A percentile compares a stretch with the other conserved stretches of the same genome.
Evolutionary conservation across 176 grass and related monocot genomes (phyloP).

Genomic region (Paspalum vaginatum): DNA sequence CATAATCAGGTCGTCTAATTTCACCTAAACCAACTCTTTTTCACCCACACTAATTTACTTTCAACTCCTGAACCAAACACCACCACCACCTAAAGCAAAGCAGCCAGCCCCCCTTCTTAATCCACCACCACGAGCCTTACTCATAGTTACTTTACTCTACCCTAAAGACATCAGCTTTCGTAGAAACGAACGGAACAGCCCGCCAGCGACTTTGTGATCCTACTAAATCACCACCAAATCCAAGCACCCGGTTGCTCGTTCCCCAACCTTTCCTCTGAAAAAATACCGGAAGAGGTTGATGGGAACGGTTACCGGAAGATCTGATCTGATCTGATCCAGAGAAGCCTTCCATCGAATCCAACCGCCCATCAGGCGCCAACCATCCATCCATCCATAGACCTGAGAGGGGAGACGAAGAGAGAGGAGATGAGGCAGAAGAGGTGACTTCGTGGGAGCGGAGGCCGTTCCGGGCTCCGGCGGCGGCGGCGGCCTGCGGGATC

Average conservation of each 20-base stretch:
- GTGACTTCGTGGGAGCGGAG: neutral
- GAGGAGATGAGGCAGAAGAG: neutral
- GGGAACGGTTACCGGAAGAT: slow-evolving; percentile 37
- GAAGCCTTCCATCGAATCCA: slow-evolving; percentile 24
- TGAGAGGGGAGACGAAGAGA: neutral
- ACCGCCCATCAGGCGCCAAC: slow-evolving; percentile 9
- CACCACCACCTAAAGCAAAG: slow-evolving; percentile 8
- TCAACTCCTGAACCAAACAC: slow-evolving; percentile 15
- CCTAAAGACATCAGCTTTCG: slow-evolving; percentile 10
- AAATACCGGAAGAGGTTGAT: slow-evolving; percentile 63
- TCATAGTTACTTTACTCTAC: slow-evolving; percentile 16
- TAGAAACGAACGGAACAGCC: slow-evolving; percentile 32
- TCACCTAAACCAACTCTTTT: slow-evolving; percentile 7
- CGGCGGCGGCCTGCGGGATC: slow-evolving; percentile 24
- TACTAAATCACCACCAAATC: slow-evolving; percentile 49
- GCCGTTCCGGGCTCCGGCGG: neutral
- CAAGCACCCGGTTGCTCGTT: slow-evolving; percentile 32
- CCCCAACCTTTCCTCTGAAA: slow-evolving; percentile 57
- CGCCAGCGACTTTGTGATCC: slow-evolving; percentile 15
- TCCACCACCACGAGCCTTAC: neutral
- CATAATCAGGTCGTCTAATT: neutral
- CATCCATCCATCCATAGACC: neutral
- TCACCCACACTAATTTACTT: neutral
- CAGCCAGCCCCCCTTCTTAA: neutral
- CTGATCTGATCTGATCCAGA: slow-evolving; percentile 37